Percentiles rank a stretch among this genome's conserved stretches.
Evolutionary conservation across 2,329 filamentous ascomycete genomes (phyloP).

Genomic region (Coniochaeta prunicola): DNA sequence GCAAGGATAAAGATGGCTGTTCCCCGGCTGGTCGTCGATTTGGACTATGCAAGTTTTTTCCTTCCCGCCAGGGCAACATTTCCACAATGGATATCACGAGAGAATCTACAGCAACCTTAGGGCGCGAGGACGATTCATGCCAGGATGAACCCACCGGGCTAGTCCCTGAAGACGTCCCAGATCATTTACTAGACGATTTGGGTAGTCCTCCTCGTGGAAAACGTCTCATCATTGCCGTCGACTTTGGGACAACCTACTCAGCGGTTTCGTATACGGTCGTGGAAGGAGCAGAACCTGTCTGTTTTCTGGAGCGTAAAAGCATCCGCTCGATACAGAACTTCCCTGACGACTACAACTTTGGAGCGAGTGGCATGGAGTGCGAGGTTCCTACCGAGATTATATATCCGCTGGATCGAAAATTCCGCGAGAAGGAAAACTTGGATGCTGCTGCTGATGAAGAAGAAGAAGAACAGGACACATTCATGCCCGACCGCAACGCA

Average conservation of each 20-base stretch:
- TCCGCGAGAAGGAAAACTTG: slow-evolving; percentile 7
- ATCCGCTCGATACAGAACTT: slow-evolving; percentile 9
- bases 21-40: background rate
- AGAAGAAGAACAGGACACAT: background rate
- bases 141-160: background rate
- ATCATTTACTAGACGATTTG: slow-evolving; percentile 5
- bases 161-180: background rate
- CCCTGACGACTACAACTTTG: slow-evolving; percentile 4
- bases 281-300: background rate
- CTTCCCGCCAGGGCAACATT: background rate
- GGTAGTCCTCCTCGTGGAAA: background rate
- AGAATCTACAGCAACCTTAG: background rate
- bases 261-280: slow-evolving; percentile 9
- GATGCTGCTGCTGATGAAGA: background rate
- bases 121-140: background rate
- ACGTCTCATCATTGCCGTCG: slow-evolving; percentile 9
- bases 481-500: background rate
- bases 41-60: background rate
- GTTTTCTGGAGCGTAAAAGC: background rate
- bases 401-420: slow-evolving; percentile 7
- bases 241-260: slow-evolving; percentile 12
- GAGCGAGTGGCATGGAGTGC: slow-evolving; percentile 7
- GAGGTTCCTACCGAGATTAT: slow-evolving; percentile 11
- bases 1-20: background rate
- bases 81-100: background rate